phyloP scores from a whole-genome alignment of 257 asterid species.

The Asclepias syriaca region DNA sequence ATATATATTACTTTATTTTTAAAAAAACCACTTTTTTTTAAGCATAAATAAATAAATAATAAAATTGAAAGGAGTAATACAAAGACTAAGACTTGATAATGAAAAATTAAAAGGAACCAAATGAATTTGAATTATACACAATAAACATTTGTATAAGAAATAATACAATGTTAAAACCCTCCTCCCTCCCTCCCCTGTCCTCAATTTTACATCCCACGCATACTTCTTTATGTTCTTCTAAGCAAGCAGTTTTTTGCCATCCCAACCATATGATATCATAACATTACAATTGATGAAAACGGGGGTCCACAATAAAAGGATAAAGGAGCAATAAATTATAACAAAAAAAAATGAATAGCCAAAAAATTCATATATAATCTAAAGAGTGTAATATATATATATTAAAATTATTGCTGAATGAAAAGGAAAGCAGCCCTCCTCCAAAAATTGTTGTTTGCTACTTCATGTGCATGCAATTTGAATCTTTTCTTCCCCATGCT shows the following conservation, averaged over 20 bases:
- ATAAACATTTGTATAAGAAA: constrained; percentile 24
- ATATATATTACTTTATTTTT: too few relatives aligned
- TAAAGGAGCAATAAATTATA: too few relatives aligned
- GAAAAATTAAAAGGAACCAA: constrained; percentile 14
- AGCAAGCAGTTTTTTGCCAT: not conserved
- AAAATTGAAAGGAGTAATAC: too few relatives aligned
- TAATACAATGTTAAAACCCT: constrained; percentile 21
- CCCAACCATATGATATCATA: constrained; percentile 1
- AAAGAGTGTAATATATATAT: constrained; percentile 1
- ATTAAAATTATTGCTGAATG: constrained; percentile 12
- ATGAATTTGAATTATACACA: constrained; percentile 24
- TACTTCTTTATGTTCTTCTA: not conserved
- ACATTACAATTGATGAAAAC: constrained; percentile 3
- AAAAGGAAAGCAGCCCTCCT: constrained; percentile 6
- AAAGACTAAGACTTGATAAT: too few relatives aligned
- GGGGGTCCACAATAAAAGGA: not conserved
- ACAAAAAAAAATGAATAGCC: not conserved
- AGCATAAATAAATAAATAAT: not conserved
- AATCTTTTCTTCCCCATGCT: not conserved
- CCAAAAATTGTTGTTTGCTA: not conserved
- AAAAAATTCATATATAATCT: constrained; percentile 12
- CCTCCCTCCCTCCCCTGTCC: constrained; percentile 2
- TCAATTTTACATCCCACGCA: constrained; percentile 16
- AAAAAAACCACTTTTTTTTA: too few relatives aligned
- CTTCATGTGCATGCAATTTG: constrained; percentile 5